Base-by-base conservation (phyloP, 75 land plant genomes). In the Picea glauca region DNA sequence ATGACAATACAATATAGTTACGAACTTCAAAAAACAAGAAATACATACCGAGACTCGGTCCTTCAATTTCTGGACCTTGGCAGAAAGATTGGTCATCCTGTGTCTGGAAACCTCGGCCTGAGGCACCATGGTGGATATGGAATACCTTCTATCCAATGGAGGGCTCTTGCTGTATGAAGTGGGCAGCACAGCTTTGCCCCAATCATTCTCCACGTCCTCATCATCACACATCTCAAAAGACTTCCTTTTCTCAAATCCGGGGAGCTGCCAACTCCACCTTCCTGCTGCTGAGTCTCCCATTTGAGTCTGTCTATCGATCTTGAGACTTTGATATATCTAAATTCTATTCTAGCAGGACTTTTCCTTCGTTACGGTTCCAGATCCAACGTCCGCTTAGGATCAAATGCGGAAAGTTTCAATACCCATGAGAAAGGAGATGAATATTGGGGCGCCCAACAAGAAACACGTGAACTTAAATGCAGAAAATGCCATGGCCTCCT, bases 251-350 rank as follows among this genome's bases (percentile, higher is more conserved):
- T 87, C 85, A 59, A 90, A 90, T 8, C 85, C 89, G 21, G 82
- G 68, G 21, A 87, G 80, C 67, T 87, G 89, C 89, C 89, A 87
- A 57, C 79, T 81, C 92, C 92, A 90, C 59, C 87, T 80, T n/a
- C 62, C n/a, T 20, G 62, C 7, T n/a, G 62, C 21, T 60, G 62
- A 60, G 1, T 60, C 62, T 7, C 21, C 62, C 56, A 50, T 50
- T 50, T 50, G 12, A 12, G 11, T 50, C 56, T 50, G 56, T 50
- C 11, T 50, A 50, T 50, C 12, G 56, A 50, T 50, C 56, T 50
- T 11, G 56, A 9, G 11, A 50, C 56, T 50, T 50, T 50, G 2
- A 50, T 9, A 50, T 50, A 9, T 50, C 56, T 50, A 9, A 50
- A 50, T 50, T 50, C 13, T 50, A 50, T 50, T 40, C 56, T 9